Base-by-base conservation (phyloP, 2,329 filamentous ascomycete genomes). In the Polychaeton citri region DNA sequence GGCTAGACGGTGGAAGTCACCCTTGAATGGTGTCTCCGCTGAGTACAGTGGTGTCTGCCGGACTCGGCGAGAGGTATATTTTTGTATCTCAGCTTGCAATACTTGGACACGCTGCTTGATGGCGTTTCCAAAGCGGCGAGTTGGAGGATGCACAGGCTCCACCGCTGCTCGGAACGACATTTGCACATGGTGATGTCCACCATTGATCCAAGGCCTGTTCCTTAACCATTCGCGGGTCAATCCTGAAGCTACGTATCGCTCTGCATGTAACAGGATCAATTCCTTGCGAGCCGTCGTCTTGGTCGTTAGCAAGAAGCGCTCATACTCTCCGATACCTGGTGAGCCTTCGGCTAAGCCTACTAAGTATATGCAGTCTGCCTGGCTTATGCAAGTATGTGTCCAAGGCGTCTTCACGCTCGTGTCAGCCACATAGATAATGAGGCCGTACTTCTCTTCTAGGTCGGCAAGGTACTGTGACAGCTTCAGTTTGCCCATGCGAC, bases 331-430 rank as follows among this genome's bases (percentile, higher is more conserved):
- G 45, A 96, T 90, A 31, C 74, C 79, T 0, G 90, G 81, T 3
- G 87, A 93, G 1, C 81, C 80, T 54, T 96, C 90, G 1, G 87
- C 90, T 10, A 96, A 64, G 1, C 86, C 90, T 19, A 98, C 85
- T 6, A 98, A 69, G 6, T 98, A 69, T 44, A 98, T 95, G 47
- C 87, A 95, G 59, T 98, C 90, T 2, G 90, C 90, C 59, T 98
- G 90, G 12, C 81, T 81, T 45, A 98, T 95, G 56, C 92, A 98
- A 0, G 90, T 96, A 52, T 95, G 86, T 1, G 92, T 98, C 90
- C 90, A 98, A 0, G 88, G 87, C 2, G 92, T 85, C 50, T 94
- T 96, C 49, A 96, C 90, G 41, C 79, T 94, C 4, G 92, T 98
- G 58, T 98, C 90, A 35, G 88, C 90, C 39, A 98, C 79, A 53